Percentiles rank a stretch among this genome's conserved stretches.
Evolutionary conservation across 2,329 filamentous ascomycete species (phyloP).

Genomic region (Penicillium brevicompactum): DNA sequence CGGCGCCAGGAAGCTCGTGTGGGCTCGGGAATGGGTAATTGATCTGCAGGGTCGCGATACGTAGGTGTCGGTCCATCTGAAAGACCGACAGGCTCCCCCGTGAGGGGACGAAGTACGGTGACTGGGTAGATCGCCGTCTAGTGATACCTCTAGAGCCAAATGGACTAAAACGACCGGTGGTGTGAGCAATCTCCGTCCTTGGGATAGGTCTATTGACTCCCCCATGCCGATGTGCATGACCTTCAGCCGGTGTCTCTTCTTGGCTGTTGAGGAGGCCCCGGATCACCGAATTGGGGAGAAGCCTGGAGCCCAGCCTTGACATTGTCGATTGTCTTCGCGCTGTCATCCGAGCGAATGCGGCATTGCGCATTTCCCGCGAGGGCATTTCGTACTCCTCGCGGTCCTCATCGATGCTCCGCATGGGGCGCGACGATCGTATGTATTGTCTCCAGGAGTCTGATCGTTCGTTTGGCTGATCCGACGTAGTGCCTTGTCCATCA

Average conservation of each 20-base stretch:
- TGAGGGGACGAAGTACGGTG: slow-evolving; percentile 39
- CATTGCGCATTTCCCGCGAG: slow-evolving; percentile 34
- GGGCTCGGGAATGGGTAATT: slow-evolving; percentile 24
- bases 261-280: slow-evolving; percentile 48
- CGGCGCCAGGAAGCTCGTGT: slow-evolving; percentile 42
- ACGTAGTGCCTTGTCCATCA: slow-evolving; percentile 12
- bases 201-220: slow-evolving; percentile 41
- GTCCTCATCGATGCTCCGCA: slow-evolving; percentile 43
- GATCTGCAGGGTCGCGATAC: slow-evolving; percentile 31
- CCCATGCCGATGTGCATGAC: slow-evolving; percentile 47
- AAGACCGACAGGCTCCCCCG: slow-evolving; percentile 35
- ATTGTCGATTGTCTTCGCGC: slow-evolving; percentile 49
- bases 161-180: slow-evolving; percentile 41
- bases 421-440: slow-evolving; percentile 20
- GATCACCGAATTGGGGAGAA: slow-evolving; percentile 50
- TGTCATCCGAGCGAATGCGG: slow-evolving; percentile 38
- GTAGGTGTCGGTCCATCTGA: slow-evolving; percentile 33
- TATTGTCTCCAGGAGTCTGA: slow-evolving; percentile 24
- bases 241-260: slow-evolving; percentile 49
- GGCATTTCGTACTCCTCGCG: slow-evolving; percentile 34
- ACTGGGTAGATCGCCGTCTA: slow-evolving; percentile 42
- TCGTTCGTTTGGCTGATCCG: slow-evolving; percentile 11
- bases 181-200: slow-evolving; percentile 37
- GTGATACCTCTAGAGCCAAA: slow-evolving; percentile 44
- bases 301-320: slow-evolving; percentile 50